Conservation (phyloP, 129 eudicot species). For the Gnaphalium uliginosum region DNA sequence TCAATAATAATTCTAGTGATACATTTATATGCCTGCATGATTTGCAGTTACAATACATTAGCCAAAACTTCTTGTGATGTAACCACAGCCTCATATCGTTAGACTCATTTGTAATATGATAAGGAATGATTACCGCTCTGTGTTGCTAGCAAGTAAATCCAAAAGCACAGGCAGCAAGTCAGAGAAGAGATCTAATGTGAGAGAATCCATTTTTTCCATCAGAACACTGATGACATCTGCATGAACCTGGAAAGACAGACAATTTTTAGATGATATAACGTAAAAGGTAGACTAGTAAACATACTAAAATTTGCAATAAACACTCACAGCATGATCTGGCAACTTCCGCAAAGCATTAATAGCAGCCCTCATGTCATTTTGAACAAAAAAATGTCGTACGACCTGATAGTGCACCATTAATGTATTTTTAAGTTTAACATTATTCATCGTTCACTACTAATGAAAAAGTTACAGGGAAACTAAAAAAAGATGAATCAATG, state of each 20-base stretch:
- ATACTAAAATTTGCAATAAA: conserved; percentile 12
- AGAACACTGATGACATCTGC: conserved; percentile 80
- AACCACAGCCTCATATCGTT: not conserved
- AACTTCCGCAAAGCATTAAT: conserved; percentile 69
- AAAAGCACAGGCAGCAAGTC: conserved; percentile 78
- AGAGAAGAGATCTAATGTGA: conserved; percentile 76
- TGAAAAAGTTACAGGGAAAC: conserved; percentile 6
- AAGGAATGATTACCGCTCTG: conserved; percentile 56
- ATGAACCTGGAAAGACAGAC: conserved; percentile 61
- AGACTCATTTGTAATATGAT: not conserved
- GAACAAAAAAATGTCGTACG: conserved; percentile 86
- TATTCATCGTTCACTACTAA: conserved; percentile 7
- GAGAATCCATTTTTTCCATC: conserved; percentile 65
- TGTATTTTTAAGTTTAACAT: not conserved
- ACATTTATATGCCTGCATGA: conserved; percentile 73
- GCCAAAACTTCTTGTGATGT: not conserved
- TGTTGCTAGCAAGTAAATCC: conserved; percentile 78
- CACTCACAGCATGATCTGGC: conserved; percentile 92
- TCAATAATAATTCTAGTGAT: conserved; percentile 76
- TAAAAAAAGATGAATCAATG: not conserved
- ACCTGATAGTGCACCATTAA: conserved; percentile 46
- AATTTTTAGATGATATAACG: not conserved
- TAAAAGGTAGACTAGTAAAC: conserved; percentile 14
- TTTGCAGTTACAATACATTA: conserved; percentile 11
- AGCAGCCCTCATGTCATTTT: conserved; percentile 79